These are phyloP conservation scores for Hanseniaspora lachancei DNA, from an alignment of 805 yeast genomes.

Conservation along the genomic window DNA sequence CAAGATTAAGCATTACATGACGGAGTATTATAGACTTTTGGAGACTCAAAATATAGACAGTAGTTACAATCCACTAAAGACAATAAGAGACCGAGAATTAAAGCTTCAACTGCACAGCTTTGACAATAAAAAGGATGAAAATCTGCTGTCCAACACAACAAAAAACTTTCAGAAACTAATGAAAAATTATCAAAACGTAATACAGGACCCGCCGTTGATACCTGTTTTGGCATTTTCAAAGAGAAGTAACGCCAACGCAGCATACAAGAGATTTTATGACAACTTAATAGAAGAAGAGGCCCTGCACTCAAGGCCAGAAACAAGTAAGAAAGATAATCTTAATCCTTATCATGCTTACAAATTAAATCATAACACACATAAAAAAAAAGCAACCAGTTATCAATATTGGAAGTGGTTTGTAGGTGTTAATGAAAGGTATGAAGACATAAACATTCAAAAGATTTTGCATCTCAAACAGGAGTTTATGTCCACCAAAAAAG, in stretches of 20 bases:
- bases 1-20: slow-evolving; percentile 27
- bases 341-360: not conserved
- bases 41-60: slow-evolving; percentile 42
- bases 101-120: slow-evolving; percentile 35
- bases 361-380: not conserved
- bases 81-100: slow-evolving; percentile 57
- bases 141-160: not conserved
- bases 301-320: not conserved
- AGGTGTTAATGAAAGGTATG: slow-evolving; percentile 43
- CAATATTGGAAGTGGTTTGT: slow-evolving; percentile 40
- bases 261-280: not conserved
- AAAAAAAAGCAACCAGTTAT: not conserved
- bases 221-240: slow-evolving; percentile 10
- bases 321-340: not conserved
- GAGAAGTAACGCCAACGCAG: not conserved
- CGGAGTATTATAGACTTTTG: slow-evolving; percentile 37
- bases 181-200: slow-evolving; percentile 10
- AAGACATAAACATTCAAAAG: slow-evolving; percentile 41
- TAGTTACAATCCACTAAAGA: slow-evolving; percentile 68
- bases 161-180: slow-evolving; percentile 6
- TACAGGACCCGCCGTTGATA: slow-evolving; percentile 12
- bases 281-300: not conserved
- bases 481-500: not conserved
- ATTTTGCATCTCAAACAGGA: slow-evolving; percentile 4
- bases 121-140: slow-evolving; percentile 35